Conservation (phyloP, 768 basidiomycete genomes). For the Mycena crocata region DNA sequence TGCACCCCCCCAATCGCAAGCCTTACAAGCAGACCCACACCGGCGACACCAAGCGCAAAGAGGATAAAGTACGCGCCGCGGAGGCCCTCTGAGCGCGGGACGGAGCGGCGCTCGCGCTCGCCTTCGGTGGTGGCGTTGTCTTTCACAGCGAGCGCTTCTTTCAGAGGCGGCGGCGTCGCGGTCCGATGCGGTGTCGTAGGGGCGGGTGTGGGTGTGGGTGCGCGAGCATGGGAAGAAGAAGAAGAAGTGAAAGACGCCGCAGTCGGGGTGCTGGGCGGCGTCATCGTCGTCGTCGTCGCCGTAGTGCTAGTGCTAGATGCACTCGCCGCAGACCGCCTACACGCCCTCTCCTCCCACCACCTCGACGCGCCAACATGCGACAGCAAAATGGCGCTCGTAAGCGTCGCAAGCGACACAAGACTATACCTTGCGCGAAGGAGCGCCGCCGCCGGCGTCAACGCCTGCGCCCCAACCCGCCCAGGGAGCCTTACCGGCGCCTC, state of each 20-base stretch:
- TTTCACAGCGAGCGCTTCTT: neutral
- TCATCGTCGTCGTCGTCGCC: too few relatives aligned
- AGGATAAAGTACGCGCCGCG: slow-evolving; percentile 73
- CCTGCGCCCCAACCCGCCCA: slow-evolving; percentile 41
- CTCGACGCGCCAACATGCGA: slow-evolving; percentile 84
- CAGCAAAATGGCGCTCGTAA: slow-evolving; percentile 84
- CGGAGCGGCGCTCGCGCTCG: slow-evolving; percentile 80
- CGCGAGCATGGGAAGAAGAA: slow-evolving; percentile 33
- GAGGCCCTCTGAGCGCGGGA: slow-evolving; percentile 77
- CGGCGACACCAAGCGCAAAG: slow-evolving; percentile 69
- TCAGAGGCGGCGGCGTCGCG: neutral
- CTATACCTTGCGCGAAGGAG: slow-evolving; percentile 78
- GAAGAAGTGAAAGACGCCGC: too few relatives aligned
- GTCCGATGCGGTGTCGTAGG: neutral
- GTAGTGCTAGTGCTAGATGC: too few relatives aligned
- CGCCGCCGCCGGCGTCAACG: slow-evolving; percentile 61
- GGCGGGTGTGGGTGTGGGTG: neutral
- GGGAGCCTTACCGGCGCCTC: slow-evolving; percentile 74
- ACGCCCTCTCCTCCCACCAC: slow-evolving; percentile 74
- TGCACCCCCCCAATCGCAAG: neutral
- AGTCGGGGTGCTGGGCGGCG: too few relatives aligned
- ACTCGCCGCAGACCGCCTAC: too few relatives aligned
- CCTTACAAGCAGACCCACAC: slow-evolving; percentile 60
- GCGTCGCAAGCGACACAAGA: slow-evolving; percentile 81
- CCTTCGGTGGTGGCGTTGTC: slow-evolving; percentile 37